These are phyloP conservation scores for Aspergillus japonicus DNA, from an alignment of 2,329 filamentous ascomycete species.

Conservation along the genomic window DNA sequence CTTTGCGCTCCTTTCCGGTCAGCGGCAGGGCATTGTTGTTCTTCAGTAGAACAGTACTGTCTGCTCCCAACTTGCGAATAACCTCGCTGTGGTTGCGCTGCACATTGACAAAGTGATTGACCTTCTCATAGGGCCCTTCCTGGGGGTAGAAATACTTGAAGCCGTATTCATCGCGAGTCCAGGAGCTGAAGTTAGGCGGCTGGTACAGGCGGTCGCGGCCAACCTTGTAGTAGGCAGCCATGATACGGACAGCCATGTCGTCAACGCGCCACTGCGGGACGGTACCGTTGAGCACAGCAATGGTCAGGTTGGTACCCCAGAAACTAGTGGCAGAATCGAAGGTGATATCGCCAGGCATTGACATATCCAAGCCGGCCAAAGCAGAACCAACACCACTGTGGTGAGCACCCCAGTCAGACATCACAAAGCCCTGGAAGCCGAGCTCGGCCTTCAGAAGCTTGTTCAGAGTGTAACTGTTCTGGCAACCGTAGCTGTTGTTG, in stretches of 20 bases:
- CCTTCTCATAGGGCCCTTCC: slow-evolving; percentile 58
- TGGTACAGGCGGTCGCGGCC: slow-evolving; percentile 53
- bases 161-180: slow-evolving; percentile 75
- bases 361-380: slow-evolving; percentile 73
- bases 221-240: slow-evolving; percentile 65
- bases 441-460: slow-evolving; percentile 67
- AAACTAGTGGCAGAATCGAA: slow-evolving; percentile 72
- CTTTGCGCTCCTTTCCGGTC: slow-evolving; percentile 68
- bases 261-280: slow-evolving; percentile 83
- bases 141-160: slow-evolving; percentile 64
- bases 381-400: slow-evolving; percentile 67
- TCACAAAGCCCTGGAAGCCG: slow-evolving; percentile 71
- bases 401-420: slow-evolving; percentile 74
- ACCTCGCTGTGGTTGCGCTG: slow-evolving; percentile 68
- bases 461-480: slow-evolving; percentile 62
- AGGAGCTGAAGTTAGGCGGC: slow-evolving; percentile 81
- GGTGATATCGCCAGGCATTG: slow-evolving; percentile 76
- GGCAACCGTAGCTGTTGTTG: slow-evolving; percentile 67
- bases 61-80: slow-evolving; percentile 74
- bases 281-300: slow-evolving; percentile 85
- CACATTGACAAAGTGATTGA: slow-evolving; percentile 86
- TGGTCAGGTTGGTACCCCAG: slow-evolving; percentile 85
- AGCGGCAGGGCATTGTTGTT: slow-evolving; percentile 75
- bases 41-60: slow-evolving; percentile 86
- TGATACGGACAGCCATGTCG: slow-evolving; percentile 85